These are phyloP conservation scores for Anisogramma anomala DNA, from an alignment of 2,329 filamentous ascomycete species.

Conservation along the genomic window DNA sequence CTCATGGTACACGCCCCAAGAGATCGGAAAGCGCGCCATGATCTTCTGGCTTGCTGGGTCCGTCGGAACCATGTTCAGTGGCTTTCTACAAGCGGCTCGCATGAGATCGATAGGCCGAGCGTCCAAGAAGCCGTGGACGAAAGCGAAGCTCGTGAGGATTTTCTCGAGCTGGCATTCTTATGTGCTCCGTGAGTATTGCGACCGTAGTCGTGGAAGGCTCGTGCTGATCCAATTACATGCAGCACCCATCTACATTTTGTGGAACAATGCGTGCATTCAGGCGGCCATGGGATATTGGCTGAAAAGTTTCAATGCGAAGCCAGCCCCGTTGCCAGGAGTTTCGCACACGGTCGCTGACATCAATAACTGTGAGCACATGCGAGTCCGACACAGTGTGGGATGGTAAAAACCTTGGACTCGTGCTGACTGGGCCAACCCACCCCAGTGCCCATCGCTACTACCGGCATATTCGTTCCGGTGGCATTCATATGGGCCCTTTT, in stretches of 20 bases:
- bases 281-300: constrained; percentile 31
- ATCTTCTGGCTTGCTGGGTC: constrained; percentile 52
- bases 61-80: constrained; percentile 48
- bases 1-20: constrained; percentile 48
- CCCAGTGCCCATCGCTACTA: constrained; percentile 22
- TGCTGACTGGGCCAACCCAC: background rate
- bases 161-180: constrained; percentile 29
- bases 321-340: constrained; percentile 25
- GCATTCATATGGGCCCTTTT: constrained; percentile 27
- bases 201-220: too few relatives aligned
- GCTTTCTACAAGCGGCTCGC: constrained; percentile 40
- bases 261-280: constrained; percentile 27
- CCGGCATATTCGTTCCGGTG: constrained; percentile 25
- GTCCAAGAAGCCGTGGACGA: constrained; percentile 26
- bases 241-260: constrained; percentile 26
- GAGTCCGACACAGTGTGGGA: too few relatives aligned
- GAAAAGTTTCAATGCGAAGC: constrained; percentile 27
- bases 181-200: constrained; percentile 23
- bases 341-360: constrained; percentile 24
- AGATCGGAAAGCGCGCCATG: constrained; percentile 51
- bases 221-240: background rate
- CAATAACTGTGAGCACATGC: constrained; percentile 23
- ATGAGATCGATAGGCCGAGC: constrained; percentile 27
- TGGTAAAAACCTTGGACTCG: accelerated
- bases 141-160: constrained; percentile 24